Conservation (phyloP, 345 rosid species). For the Eucalyptus tenuipes region DNA sequence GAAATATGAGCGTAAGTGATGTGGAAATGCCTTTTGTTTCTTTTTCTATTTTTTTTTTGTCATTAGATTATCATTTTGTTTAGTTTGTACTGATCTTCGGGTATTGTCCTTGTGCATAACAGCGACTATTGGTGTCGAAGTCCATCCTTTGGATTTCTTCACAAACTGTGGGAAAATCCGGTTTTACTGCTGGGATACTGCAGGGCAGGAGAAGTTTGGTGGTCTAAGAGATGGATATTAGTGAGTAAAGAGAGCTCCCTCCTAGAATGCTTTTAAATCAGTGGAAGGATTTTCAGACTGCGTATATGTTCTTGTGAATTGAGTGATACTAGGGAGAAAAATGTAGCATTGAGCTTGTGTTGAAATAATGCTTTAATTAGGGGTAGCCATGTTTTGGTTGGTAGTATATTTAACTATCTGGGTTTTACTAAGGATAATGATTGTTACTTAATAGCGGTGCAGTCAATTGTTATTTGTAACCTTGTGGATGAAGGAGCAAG, state of each 20-base stretch:
- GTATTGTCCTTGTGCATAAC: not conserved
- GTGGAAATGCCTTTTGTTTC: not conserved
- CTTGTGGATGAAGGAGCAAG: not conserved
- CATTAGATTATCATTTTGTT: not conserved
- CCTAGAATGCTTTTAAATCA: not conserved
- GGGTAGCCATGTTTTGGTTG: not conserved
- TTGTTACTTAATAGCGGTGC: not conserved
- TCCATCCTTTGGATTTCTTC: constrained; percentile 89
- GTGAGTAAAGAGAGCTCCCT: constrained; percentile 23
- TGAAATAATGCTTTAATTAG: not conserved
- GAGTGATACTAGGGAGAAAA: not conserved
- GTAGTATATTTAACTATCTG: not conserved
- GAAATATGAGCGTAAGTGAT: constrained; percentile 82
- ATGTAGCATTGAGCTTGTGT: not conserved
- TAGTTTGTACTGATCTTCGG: not conserved
- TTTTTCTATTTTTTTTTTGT: not conserved
- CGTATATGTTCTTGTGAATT: not conserved
- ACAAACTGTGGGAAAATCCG: constrained; percentile 89
- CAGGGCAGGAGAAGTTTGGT: constrained; percentile 95
- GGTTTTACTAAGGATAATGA: not conserved
- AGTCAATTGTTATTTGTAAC: not conserved
- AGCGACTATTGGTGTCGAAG: constrained; percentile 97
- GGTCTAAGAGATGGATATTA: constrained; percentile 96
- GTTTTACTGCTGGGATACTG: constrained; percentile 97
- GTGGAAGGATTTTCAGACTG: not conserved